Base-by-base conservation (phyloP, 2,329 filamentous ascomycete species). In the Didymella arachidicola region DNA sequence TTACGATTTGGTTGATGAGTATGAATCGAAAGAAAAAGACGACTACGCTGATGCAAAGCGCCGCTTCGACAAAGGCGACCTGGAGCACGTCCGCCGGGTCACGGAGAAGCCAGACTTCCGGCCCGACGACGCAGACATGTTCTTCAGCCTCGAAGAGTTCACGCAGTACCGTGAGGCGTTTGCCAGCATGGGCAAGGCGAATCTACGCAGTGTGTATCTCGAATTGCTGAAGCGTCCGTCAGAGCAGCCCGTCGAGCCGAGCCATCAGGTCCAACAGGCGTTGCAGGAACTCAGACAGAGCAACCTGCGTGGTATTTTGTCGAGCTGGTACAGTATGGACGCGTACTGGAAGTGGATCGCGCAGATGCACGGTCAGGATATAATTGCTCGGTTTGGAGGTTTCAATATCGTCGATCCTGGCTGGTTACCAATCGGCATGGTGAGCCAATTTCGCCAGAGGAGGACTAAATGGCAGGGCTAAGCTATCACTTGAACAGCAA, bases 1-100 rank as follows among this genome's bases (percentile, higher is more conserved):
- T 70, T 51, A 79, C 78, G 57, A 76, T 65, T 47, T 81, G 25
- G 68, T 84, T 12, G 79, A 80, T 3, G 79, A 80, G 59, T 82
- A 43, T 65, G 71, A 29, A 62, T 69, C 52, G 81, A 61, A 58
- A 49, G 63, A 71, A 25, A 77, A 61, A 11, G 60, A 69, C 14
- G 60, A 56, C 0, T 84, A 84, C 52, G 62, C 74, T 4, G 55
- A 55, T 0, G 70, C 67, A 4, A 67, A 67, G 42, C 60, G 61
- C 7, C 29, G 6, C 0, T 83, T 79, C 48, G 74, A 66, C 26
- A 71, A 53, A 38, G 65, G 60, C 49, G 63, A 61, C 19, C 53
- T 62, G 12, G 47, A 46, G 16, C 55, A 34, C 12, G 26, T 18
- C 32, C 56, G 57, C 25, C 25, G 42, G 12, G 36, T 53, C 32